phyloP scores from a whole-genome alignment of 1,284 basidiomycete genomes.

The Entoloma clypeatum region DNA sequence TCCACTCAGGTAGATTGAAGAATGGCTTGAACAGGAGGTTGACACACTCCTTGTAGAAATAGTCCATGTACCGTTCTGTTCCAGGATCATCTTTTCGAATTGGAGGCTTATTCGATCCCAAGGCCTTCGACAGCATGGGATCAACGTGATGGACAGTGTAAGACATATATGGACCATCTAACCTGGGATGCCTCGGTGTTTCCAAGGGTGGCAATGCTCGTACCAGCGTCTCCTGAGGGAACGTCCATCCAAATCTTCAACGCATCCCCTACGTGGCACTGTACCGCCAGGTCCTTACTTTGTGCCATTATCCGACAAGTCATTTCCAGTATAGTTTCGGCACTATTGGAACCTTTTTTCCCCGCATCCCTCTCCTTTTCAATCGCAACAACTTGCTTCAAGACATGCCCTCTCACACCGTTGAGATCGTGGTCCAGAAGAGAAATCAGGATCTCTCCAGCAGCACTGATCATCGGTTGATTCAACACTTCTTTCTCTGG shows the following conservation, averaged over 20 bases:
- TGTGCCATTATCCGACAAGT: conserved; percentile 75
- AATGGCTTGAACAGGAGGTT: conserved; percentile 79
- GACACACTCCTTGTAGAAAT: conserved; percentile 85
- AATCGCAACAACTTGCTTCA: conserved; percentile 74
- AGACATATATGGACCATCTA: conserved; percentile 8
- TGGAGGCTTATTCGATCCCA: conserved; percentile 36
- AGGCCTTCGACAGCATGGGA: conserved; percentile 18
- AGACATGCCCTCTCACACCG: conserved; percentile 80
- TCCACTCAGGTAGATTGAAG: conserved; percentile 72
- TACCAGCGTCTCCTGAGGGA: conserved; percentile 38
- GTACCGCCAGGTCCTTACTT: conserved; percentile 82
- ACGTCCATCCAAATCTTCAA: conserved; percentile 82
- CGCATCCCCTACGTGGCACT: conserved; percentile 90
- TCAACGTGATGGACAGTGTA: conserved; percentile 11
- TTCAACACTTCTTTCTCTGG: conserved; percentile 45
- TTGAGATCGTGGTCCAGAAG: conserved; percentile 91
- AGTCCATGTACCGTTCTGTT: conserved; percentile 84
- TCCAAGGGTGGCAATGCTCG: conserved; percentile 35
- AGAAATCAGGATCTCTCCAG: conserved; percentile 83
- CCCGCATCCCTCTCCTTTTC: conserved; percentile 53
- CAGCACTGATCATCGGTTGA: conserved; percentile 69
- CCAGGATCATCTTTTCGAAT: conserved; percentile 79
- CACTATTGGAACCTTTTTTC: conserved; percentile 55
- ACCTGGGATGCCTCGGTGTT: conserved; percentile 24
- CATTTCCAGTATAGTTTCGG: conserved; percentile 73